Evolutionary conservation across 805 yeast species (phyloP).

Genomic region (Metschnikowia cubensis): DNA sequence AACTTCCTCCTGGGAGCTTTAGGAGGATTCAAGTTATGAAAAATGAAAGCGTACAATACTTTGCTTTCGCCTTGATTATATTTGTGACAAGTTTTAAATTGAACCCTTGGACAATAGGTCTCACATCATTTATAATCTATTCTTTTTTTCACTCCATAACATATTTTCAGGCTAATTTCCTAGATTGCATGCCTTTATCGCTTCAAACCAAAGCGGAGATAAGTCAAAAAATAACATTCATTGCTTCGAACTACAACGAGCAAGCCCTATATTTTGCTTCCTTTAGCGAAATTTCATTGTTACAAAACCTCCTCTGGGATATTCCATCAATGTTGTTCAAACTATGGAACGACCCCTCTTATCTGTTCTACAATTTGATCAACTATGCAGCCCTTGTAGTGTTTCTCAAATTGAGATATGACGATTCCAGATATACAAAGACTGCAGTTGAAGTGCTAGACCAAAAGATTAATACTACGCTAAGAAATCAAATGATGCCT

Average conservation of each 20-base stretch:
- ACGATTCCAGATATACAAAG: conserved; percentile 29
- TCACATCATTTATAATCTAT: conserved; percentile 33
- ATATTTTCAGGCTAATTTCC: conserved; percentile 36
- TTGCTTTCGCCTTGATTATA: conserved; percentile 29
- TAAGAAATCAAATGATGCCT: conserved; percentile 17
- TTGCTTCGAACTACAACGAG: conserved; percentile 31
- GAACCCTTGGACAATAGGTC: conserved; percentile 37
- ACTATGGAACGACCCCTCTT: conserved; percentile 21
- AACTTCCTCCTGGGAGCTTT: conserved; percentile 30
- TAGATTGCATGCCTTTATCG: conserved; percentile 31
- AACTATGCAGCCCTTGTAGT: conserved; percentile 29
- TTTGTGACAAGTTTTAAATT: conserved; percentile 27
- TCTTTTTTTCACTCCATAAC: conserved; percentile 36
- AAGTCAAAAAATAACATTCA: conserved; percentile 26
- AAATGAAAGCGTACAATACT: conserved; percentile 43
- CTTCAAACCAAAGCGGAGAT: conserved; percentile 26
- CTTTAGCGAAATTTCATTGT: conserved; percentile 30
- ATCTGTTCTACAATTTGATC: conserved; percentile 27
- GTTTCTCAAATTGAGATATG: conserved; percentile 35
- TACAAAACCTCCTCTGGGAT: conserved; percentile 22
- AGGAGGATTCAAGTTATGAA: conserved; percentile 20
- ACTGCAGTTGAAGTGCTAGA: conserved; percentile 46
- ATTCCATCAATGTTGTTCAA: conserved; percentile 25
- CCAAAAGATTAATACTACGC: conserved; percentile 28
- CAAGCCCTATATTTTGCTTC: conserved; percentile 38